Conservation (phyloP, 495 filamentous ascomycete species). For the Penicillium cataractarum region DNA sequence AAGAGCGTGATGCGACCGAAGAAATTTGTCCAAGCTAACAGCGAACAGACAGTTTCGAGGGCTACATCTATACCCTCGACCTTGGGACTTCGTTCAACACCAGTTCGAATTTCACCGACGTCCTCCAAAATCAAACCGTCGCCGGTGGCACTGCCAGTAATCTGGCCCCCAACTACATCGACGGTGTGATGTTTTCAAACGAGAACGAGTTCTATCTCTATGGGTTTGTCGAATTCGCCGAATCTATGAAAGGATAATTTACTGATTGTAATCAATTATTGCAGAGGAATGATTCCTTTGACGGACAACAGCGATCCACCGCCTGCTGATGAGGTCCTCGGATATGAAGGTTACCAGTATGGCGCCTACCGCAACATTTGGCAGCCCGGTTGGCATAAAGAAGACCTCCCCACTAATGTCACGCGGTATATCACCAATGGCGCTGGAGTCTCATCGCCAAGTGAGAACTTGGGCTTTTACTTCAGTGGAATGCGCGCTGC, state of each 20-base stretch:
- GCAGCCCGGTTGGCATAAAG: constrained; percentile 40
- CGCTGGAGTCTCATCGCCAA: constrained; percentile 64
- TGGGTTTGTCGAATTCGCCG: constrained; percentile 24
- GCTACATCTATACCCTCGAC: constrained; percentile 47
- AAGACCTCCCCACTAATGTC: constrained; percentile 44
- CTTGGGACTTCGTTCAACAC: constrained; percentile 52
- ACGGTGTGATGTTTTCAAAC: constrained; percentile 70
- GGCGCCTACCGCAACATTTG: constrained; percentile 42
- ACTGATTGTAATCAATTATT: neutral
- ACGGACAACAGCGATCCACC: constrained; percentile 4
- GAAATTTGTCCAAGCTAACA: constrained; percentile 14
- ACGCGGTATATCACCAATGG: constrained; percentile 69
- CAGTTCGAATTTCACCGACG: constrained; percentile 22
- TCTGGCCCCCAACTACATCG: constrained; percentile 59
- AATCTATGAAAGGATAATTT: neutral
- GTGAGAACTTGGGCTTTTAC: constrained; percentile 74
- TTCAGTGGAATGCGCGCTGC: constrained; percentile 63
- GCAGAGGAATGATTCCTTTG: constrained; percentile 14
- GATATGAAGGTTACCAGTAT: constrained; percentile 57
- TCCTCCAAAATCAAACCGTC: constrained; percentile 38
- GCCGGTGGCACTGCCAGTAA: constrained; percentile 53
- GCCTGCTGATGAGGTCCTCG: constrained; percentile 12
- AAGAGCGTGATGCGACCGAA: neutral
- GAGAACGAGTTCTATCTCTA: constrained; percentile 58
- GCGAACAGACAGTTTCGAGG: constrained; percentile 53